Conservation (phyloP, 306 rosid species). For the Parietaria judaica region DNA sequence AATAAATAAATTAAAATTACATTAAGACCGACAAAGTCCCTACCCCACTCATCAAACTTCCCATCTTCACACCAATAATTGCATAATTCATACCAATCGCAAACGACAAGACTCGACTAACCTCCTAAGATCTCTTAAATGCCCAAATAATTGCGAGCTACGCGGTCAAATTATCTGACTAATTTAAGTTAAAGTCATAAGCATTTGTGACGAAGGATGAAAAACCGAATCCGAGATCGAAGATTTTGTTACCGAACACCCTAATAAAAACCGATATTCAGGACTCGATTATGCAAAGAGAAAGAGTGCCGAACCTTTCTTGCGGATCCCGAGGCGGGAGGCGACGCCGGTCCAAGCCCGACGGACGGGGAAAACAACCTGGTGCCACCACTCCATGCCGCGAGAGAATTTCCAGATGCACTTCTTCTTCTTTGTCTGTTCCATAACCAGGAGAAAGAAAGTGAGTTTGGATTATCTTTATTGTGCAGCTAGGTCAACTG, state of each 20-base stretch:
- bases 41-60: neutral
- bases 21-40: neutral
- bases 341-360: conserved; percentile 36
- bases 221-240: no score
- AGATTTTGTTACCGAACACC: no score
- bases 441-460: neutral
- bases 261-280: no score
- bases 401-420: conserved; percentile 11
- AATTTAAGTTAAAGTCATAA: no score
- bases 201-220: no score
- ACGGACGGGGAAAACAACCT: conserved; percentile 28
- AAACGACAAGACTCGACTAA: neutral
- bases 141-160: neutral
- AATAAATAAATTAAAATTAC: neutral
- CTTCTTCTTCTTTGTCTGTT: conserved; percentile 7
- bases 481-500: neutral
- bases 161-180: neutral
- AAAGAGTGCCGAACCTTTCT: conserved; percentile 30
- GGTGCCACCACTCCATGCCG: conserved; percentile 46
- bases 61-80: conserved; percentile 5
- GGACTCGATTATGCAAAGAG: neutral
- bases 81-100: neutral
- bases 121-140: neutral
- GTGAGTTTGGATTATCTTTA: neutral
- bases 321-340: conserved; percentile 36